A percentile compares a stretch with the other conserved stretches of the same genome.
These are phyloP conservation scores for Ceratobasidium sp. DNA, from an alignment of 1,284 basidiomycete species.

Conservation along the genomic window DNA sequence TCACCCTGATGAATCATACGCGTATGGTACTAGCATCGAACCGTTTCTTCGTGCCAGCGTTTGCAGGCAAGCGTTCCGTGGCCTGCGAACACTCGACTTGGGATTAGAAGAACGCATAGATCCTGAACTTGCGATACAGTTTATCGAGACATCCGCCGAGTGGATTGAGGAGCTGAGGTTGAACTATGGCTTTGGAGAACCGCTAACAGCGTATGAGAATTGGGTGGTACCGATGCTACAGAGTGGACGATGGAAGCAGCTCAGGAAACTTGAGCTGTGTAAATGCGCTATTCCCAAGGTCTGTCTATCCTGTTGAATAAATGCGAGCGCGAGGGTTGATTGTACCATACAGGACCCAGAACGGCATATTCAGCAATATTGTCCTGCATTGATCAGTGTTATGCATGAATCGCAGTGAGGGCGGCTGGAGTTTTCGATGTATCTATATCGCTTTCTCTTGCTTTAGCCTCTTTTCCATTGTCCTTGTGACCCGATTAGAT, in stretches of 20 bases:
- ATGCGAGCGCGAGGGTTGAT: background rate
- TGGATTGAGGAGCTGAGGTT: slow-evolving; percentile 9
- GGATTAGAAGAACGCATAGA: background rate
- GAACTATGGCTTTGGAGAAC: slow-evolving; percentile 7
- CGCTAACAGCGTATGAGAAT: background rate
- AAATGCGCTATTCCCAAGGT: background rate
- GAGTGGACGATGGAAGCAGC: slow-evolving; percentile 12
- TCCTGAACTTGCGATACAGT: slow-evolving; percentile 7
- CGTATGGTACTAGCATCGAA: slow-evolving; percentile 3
- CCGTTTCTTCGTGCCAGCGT: slow-evolving; percentile 9
- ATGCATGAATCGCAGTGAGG: no score
- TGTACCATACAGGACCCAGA: no score
- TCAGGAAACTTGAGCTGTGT: background rate
- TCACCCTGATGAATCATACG: background rate
- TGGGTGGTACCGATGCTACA: slow-evolving; percentile 6
- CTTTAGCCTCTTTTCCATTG: no score
- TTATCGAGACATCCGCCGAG: slow-evolving; percentile 4
- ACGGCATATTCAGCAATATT: no score
- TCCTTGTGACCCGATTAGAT: no score
- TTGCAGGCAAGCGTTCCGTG: background rate
- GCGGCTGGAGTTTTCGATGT: no score
- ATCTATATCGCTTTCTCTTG: no score
- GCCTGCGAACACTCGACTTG: slow-evolving; percentile 1
- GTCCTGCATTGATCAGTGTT: no score
- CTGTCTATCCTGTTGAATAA: background rate